Base-by-base conservation (phyloP, 305 asterid genomes). In the Petunia hybrid region DNA sequence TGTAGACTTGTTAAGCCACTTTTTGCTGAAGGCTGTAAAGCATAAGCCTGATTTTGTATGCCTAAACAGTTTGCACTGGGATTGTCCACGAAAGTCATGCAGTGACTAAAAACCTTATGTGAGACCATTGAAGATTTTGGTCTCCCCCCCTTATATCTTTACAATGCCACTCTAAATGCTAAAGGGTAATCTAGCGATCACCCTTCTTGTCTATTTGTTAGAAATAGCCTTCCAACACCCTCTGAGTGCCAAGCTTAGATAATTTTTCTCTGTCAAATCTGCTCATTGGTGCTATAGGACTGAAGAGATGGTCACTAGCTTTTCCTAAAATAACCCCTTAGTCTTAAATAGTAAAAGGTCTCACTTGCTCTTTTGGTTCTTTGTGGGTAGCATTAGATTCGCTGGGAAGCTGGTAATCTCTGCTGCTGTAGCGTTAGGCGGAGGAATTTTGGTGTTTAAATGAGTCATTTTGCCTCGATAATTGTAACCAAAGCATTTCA, bases 391-490 rank as follows among this genome's bases (percentile, higher is more conserved):
- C 62, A 51, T 73, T 35, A 13, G 78, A 51, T 73, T 51, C 63
- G 48, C 61, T 43, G 36, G 78, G 31, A 12, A 73, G 13, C 4
- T 51, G 63, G 36, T 55, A 73, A 35, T 36, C 13, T 41, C 78
- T 73, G 78, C 46, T 73, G 46, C 14, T 35, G 22, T 13, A 35
- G 59, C 31, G 48, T 73, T 51, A 73, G 78, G 14, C 63, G 3
- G 51, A 73, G 63, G 63, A 40, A 73, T 16, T 46, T 8, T 10
- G 12, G 51, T 13, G 46, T 51, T 51, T 51, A 73, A 55, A 35
- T 51, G 63, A 51, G 78, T 36, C 64, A 36, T 74, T 74, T 74
- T 13, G n/a, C 79, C 79, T 74, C 53, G 13, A 74, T 53, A 36
- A 51, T 51, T 53, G 55, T 53, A 74, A 74, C 79, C 64, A 53